Conservation (phyloP, 2,329 filamentous ascomycete genomes). For the Alternaria sp. region DNA sequence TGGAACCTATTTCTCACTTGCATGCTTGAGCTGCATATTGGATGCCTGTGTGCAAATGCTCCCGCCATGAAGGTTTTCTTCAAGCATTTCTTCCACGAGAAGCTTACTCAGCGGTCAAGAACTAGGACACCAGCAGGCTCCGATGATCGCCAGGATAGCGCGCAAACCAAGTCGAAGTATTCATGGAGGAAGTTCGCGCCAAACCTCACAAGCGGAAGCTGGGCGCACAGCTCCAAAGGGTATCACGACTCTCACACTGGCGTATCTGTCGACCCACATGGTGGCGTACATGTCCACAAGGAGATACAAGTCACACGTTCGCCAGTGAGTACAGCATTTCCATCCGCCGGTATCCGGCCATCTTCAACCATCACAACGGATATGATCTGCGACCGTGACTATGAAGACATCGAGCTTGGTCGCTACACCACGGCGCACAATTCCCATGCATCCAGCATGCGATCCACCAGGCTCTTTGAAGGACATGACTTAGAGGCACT, state of each 20-base stretch:
- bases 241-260: slow-evolving; percentile 36
- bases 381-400: slow-evolving; percentile 27
- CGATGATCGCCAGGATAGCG: not conserved
- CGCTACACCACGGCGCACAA: slow-evolving; percentile 22
- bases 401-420: slow-evolving; percentile 39
- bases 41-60: slow-evolving; percentile 43
- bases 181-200: slow-evolving; percentile 19
- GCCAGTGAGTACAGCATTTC: slow-evolving; percentile 9
- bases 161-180: slow-evolving; percentile 3
- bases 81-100: slow-evolving; percentile 40
- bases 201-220: slow-evolving; percentile 15
- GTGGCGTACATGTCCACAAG: slow-evolving; percentile 30
- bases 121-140: slow-evolving; percentile 9
- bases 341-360: not conserved
- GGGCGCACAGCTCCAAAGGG: slow-evolving; percentile 22
- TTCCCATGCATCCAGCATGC: slow-evolving; percentile 18
- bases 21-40: slow-evolving; percentile 42
- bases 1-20: slow-evolving; percentile 32
- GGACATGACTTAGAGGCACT: slow-evolving; percentile 25
- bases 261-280: slow-evolving; percentile 32
- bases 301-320: slow-evolving; percentile 25
- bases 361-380: slow-evolving; percentile 25
- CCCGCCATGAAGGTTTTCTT: slow-evolving; percentile 47
- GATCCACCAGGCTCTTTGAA: slow-evolving; percentile 13
- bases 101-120: slow-evolving; percentile 19